Evolutionary conservation across 2,329 filamentous ascomycete species (phyloP).

Genomic region (Parastagonospora nodorum): DNA sequence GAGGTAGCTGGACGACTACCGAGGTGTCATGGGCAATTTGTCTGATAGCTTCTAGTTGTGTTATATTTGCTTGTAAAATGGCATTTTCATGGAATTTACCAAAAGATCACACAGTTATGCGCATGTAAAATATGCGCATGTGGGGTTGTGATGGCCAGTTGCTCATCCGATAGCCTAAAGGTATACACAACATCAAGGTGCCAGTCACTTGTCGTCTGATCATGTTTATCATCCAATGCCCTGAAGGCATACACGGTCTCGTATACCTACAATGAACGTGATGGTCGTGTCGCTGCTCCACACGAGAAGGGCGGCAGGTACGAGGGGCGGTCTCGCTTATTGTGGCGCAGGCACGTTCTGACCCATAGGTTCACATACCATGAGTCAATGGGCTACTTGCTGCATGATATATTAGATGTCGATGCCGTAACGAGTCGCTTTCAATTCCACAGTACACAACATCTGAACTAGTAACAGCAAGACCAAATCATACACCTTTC

Average conservation of each 20-base stretch:
- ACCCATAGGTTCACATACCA: background rate
- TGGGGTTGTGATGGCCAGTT: no score
- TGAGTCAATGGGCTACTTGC: slow-evolving; percentile 1
- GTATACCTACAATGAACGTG: no score
- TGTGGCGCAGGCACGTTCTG: slow-evolving; percentile 3
- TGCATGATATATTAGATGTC: background rate
- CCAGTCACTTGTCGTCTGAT: no score
- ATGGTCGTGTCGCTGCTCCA: no score
- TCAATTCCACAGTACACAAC: background rate
- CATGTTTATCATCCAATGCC: no score
- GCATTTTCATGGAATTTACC: background rate
- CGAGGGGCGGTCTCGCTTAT: background rate
- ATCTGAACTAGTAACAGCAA: background rate
- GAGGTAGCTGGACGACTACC: slow-evolving; percentile 8
- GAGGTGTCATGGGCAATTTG: slow-evolving; percentile 6
- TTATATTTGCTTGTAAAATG: background rate
- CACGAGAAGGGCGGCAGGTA: background rate
- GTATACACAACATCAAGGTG: no score
- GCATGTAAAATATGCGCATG: no score
- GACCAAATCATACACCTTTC: no score
- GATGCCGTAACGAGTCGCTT: background rate
- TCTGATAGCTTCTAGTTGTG: background rate
- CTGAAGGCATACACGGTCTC: no score
- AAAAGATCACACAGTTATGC: no score
- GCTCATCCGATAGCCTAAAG: no score